Evolutionary conservation across 2,329 filamentous ascomycete genomes (phyloP).

Genomic region (Ramichloridium luteum): DNA sequence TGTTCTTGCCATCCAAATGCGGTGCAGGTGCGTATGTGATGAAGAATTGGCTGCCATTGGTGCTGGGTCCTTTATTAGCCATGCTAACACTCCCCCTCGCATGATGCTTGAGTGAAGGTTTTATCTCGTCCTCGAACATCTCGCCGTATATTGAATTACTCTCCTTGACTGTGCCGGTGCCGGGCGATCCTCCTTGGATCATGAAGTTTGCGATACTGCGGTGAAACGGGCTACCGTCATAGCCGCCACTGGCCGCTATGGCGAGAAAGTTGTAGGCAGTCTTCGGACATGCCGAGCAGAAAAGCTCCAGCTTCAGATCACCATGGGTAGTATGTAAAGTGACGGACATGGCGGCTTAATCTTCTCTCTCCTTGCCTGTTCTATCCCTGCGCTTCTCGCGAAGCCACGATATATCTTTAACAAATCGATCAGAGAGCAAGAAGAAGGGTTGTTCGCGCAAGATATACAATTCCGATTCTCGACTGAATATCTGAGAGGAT

Average conservation of each 20-base stretch:
- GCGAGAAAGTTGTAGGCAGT: conserved; percentile 85
- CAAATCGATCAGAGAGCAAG: too few relatives aligned
- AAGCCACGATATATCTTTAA: too few relatives aligned
- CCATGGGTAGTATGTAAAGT: conserved; percentile 76
- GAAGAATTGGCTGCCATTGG: conserved; percentile 87
- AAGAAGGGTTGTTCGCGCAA: too few relatives aligned
- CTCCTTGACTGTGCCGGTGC: conserved; percentile 28
- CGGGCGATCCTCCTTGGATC: conserved; percentile 56
- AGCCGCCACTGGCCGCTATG: conserved; percentile 68
- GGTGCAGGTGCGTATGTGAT: conserved; percentile 64
- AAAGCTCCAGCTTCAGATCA: conserved; percentile 88
- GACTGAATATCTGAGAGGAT: too few relatives aligned
- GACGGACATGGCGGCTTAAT: conserved; percentile 40
- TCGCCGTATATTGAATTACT: conserved; percentile 58
- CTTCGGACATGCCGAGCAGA: conserved; percentile 88
- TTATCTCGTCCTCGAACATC: conserved; percentile 70
- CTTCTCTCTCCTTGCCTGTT: too few relatives aligned
- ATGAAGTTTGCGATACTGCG: conserved; percentile 73
- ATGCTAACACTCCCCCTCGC: conserved; percentile 86
- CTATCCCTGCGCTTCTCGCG: too few relatives aligned
- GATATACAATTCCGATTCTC: too few relatives aligned
- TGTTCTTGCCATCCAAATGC: conserved; percentile 74
- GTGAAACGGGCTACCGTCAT: conserved; percentile 64
- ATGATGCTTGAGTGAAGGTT: conserved; percentile 67
- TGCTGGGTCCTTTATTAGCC: conserved; percentile 89